Evolutionary conservation across 805 yeast species (phyloP).

Genomic region (Nakazawaea peltata): DNA sequence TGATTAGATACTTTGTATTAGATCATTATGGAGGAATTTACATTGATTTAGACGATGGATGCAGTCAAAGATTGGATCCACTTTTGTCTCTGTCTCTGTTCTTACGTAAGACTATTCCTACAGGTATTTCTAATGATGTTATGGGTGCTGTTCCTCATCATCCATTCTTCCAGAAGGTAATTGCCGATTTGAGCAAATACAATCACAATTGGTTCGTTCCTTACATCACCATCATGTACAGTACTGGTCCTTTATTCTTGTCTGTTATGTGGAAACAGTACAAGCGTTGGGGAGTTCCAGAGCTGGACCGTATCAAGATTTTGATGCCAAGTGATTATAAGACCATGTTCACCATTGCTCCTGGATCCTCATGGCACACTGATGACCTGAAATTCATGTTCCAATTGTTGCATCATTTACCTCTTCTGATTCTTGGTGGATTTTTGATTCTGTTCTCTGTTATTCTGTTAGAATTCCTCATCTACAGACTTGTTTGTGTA

Average conservation of each 20-base stretch:
- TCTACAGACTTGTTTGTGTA: conserved; percentile 27
- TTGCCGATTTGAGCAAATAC: conserved; percentile 54
- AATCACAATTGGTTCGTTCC: conserved; percentile 79
- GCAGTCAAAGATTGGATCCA: conserved; percentile 73
- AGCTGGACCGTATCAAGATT: conserved; percentile 57
- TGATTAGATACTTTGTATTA: conserved; percentile 78
- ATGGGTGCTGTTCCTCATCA: conserved; percentile 87
- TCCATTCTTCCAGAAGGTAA: conserved; percentile 70
- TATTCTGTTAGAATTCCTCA: conserved; percentile 37
- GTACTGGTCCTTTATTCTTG: conserved; percentile 86
- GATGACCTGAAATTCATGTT: conserved; percentile 80
- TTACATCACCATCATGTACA: conserved; percentile 84
- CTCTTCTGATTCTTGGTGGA: conserved; percentile 64
- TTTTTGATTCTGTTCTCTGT: conserved; percentile 45
- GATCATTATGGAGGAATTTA: conserved; percentile 85
- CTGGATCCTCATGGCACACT: conserved; percentile 90
- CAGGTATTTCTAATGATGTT: conserved; percentile 88
- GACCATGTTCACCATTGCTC: conserved; percentile 66
- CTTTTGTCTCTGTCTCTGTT: conserved; percentile 76
- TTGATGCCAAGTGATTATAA: conserved; percentile 70
- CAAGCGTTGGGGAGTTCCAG: conserved; percentile 65
- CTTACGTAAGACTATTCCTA: conserved; percentile 80
- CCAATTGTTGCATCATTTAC: conserved; percentile 65
- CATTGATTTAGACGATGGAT: conserved; percentile 86
- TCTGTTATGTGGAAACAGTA: conserved; percentile 85